Evolutionary conservation across 805 yeast genomes (phyloP).

Genomic region (Clavispora carvajalis): DNA sequence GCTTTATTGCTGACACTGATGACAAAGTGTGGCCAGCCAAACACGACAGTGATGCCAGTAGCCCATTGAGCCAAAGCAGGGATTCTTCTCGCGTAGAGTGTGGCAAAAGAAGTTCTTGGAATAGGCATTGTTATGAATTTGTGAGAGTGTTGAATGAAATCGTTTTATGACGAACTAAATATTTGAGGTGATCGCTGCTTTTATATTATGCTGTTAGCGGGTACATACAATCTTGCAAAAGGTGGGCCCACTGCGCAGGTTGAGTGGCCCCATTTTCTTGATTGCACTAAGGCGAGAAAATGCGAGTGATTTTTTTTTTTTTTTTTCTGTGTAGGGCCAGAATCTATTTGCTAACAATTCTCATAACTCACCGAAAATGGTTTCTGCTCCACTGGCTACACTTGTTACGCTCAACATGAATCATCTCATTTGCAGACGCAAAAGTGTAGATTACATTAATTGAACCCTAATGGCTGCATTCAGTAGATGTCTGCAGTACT

Average conservation of each 20-base stretch:
- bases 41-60: slow-evolving; percentile 22
- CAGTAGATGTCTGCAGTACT: background rate
- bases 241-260: slow-evolving; percentile 1
- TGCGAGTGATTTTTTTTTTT: background rate
- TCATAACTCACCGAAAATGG: too few relatives aligned
- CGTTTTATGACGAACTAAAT: background rate
- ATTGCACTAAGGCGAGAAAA: background rate
- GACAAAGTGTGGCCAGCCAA: slow-evolving; percentile 35
- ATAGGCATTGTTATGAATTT: slow-evolving; percentile 10
- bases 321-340: background rate
- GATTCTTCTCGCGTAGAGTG: slow-evolving; percentile 23
- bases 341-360: too few relatives aligned
- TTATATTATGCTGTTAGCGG: slow-evolving; percentile 1
- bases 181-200: background rate
- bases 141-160: background rate
- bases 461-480: background rate
- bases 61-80: slow-evolving; percentile 30
- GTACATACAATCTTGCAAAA: background rate
- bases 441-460: background rate
- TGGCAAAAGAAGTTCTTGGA: slow-evolving; percentile 19
- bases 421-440: too few relatives aligned
- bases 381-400: too few relatives aligned
- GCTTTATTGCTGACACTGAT: slow-evolving; percentile 19
- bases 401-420: too few relatives aligned
- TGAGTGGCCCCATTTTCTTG: background rate